phyloP scores from a whole-genome alignment of 306 rosid genomes.

The Glycine tomentella region DNA sequence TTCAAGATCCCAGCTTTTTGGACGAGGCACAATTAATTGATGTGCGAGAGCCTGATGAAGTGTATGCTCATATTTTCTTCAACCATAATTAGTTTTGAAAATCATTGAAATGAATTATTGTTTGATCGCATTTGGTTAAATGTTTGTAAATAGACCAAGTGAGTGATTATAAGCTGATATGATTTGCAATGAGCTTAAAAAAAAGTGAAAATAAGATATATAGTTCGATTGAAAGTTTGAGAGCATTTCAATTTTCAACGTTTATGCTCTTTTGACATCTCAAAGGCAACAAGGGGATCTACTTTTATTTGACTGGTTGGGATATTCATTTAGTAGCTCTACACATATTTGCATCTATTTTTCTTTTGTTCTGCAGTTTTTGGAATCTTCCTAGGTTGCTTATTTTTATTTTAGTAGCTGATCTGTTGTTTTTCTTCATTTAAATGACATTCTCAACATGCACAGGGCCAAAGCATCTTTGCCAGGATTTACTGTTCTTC shows the following conservation, averaged over 20 bases:
- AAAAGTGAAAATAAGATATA: constrained; percentile 8
- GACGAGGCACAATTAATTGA: constrained; percentile 87
- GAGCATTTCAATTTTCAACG: not conserved
- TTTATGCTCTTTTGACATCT: constrained; percentile 26
- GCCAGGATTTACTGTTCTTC: constrained; percentile 85
- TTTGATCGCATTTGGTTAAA: constrained; percentile 22
- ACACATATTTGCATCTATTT: constrained; percentile 2
- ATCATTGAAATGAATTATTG: constrained; percentile 18
- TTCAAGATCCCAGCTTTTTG: constrained; percentile 77
- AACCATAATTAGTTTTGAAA: constrained; percentile 29
- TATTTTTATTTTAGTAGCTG: constrained; percentile 7
- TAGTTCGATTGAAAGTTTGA: constrained; percentile 20
- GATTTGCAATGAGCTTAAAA: constrained; percentile 7
- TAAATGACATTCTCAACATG: constrained; percentile 42
- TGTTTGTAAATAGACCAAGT: constrained; percentile 8
- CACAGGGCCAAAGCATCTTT: constrained; percentile 84
- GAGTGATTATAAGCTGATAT: constrained; percentile 21
- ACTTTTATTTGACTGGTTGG: constrained; percentile 17
- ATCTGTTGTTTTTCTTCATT: constrained; percentile 37
- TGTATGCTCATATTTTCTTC: constrained; percentile 60
- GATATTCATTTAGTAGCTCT: constrained; percentile 35
- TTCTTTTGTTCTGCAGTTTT: constrained; percentile 28
- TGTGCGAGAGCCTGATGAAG: constrained; percentile 96
- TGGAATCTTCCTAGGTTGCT: constrained; percentile 21
- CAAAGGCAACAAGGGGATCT: constrained; percentile 7